A percentile compares a stretch with the other conserved stretches of the same genome.
phyloP scores from a whole-genome alignment of 1,284 basidiomycete genomes.

The Microbotryum silenes-acaulis region DNA sequence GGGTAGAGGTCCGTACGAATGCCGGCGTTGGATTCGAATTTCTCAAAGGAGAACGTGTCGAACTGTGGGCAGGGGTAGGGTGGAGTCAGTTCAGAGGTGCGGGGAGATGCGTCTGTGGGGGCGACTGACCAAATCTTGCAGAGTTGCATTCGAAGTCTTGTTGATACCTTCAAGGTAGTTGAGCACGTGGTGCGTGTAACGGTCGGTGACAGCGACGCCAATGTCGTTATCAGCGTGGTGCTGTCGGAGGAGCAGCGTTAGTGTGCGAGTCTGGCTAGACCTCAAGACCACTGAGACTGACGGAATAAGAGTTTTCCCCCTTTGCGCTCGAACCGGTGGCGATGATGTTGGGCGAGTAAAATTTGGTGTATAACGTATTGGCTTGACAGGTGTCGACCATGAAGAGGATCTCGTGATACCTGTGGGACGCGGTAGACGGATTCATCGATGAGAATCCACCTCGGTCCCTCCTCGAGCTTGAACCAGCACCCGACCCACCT shows the following conservation, averaged over 20 bases:
- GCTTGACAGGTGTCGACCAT: conserved; percentile 99
- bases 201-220: conserved; percentile 91
- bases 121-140: conserved; percentile 70
- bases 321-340: conserved; percentile 82
- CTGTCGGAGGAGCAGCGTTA: conserved; percentile 43
- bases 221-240: conserved; percentile 88
- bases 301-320: conserved; percentile 91
- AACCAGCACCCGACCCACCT: conserved; percentile 49
- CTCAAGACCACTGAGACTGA: conserved; percentile 43
- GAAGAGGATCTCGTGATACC: conserved; percentile 95
- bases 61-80: conserved; percentile 50
- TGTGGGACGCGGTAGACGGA: conserved; percentile 36
- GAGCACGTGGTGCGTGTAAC: conserved; percentile 85
- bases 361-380: conserved; percentile 86
- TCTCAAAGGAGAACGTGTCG: conserved; percentile 61
- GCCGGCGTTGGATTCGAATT: conserved; percentile 76
- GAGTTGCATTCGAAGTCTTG: conserved; percentile 72
- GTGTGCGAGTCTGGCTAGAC: background rate
- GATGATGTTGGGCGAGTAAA: conserved; percentile 92
- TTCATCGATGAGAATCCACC: background rate
- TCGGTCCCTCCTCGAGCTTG: background rate
- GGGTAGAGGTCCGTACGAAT: conserved; percentile 75
- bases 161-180: conserved; percentile 86
- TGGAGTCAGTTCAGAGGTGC: background rate
- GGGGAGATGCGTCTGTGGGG: background rate